Evolutionary conservation across 1,284 basidiomycete species (phyloP).

Genomic region (Boletus nobilissimus): DNA sequence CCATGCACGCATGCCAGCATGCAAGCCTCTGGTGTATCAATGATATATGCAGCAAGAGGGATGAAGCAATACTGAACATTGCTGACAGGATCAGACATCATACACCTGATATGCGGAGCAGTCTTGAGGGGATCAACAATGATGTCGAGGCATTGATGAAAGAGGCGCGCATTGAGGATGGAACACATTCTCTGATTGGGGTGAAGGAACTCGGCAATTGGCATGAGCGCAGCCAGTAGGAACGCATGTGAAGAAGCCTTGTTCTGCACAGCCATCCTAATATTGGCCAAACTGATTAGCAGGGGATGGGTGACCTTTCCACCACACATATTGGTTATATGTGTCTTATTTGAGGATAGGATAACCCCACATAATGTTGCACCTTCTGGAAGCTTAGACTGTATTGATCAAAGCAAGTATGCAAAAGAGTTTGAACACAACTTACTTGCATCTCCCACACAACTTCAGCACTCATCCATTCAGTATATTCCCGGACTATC

Average conservation of each 20-base stretch:
- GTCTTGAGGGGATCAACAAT: not conserved
- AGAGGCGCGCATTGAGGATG: not conserved
- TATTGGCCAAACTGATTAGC: slow-evolving; percentile 20
- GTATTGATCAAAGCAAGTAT: no score
- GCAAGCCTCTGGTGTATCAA: slow-evolving; percentile 8
- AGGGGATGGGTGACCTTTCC: slow-evolving; percentile 11
- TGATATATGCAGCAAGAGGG: not conserved
- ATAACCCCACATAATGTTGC: not conserved
- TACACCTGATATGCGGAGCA: rapidly evolving
- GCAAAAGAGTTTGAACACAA: no score
- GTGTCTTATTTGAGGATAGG: slow-evolving; percentile 39
- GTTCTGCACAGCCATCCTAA: slow-evolving; percentile 13
- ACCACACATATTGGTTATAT: not conserved
- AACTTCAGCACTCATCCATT: not conserved
- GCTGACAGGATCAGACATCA: not conserved
- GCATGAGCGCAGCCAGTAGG: slow-evolving; percentile 4
- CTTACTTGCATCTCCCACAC: not conserved
- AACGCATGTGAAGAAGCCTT: slow-evolving; percentile 15
- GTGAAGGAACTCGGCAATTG: not conserved
- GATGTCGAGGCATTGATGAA: not conserved
- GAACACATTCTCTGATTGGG: rapidly evolving
- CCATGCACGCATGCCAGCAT: slow-evolving; percentile 7
- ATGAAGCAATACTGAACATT: not conserved
- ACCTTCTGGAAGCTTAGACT: not conserved
- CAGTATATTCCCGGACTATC: not conserved